A percentile compares a stretch with the other conserved stretches of the same genome.
These are phyloP conservation scores for Cercospora sp. DNA, from an alignment of 2,329 filamentous ascomycete species.

Conservation along the genomic window DNA sequence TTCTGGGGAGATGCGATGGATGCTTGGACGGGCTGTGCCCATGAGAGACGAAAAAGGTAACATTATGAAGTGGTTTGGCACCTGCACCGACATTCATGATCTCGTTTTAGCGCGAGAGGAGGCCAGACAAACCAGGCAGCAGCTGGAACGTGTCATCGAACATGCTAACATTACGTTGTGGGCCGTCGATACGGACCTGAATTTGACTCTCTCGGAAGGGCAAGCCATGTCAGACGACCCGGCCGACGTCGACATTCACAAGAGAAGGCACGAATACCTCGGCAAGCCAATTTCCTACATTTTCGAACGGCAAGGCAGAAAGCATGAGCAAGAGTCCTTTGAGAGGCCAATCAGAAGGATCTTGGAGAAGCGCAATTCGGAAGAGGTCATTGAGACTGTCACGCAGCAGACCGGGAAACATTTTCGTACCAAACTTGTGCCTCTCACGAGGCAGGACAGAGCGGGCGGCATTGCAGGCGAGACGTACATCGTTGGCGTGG, in stretches of 20 bases:
- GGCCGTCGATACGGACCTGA: constrained; percentile 63
- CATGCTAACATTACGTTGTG: constrained; percentile 76
- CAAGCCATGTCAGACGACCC: constrained; percentile 42
- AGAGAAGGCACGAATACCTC: constrained; percentile 41
- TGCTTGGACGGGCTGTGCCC: constrained; percentile 68
- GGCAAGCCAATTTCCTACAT: constrained; percentile 66
- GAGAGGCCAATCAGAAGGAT: constrained; percentile 63
- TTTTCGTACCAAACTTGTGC: constrained; percentile 71
- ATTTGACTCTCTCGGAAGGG: constrained; percentile 70
- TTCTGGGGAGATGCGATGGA: constrained; percentile 75
- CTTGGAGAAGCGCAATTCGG: constrained; percentile 58
- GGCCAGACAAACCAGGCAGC: constrained; percentile 66
- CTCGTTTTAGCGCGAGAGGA: constrained; percentile 66
- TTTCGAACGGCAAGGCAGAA: constrained; percentile 46
- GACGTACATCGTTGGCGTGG: constrained; percentile 66
- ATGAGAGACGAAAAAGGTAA: constrained; percentile 65
- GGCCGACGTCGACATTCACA: neutral
- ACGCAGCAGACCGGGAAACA: constrained; percentile 60
- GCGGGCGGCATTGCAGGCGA: constrained; percentile 54
- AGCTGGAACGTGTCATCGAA: constrained; percentile 70
- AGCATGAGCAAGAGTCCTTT: constrained; percentile 44
- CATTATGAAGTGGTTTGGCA: constrained; percentile 79
- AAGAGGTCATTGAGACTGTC: constrained; percentile 65
- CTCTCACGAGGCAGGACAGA: constrained; percentile 60
- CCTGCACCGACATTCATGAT: constrained; percentile 77